Percentiles rank a stretch among this genome's conserved stretches.
These are phyloP conservation scores for Volvariella volvacea DNA, from an alignment of 1,284 basidiomycete species.

Conservation along the genomic window DNA sequence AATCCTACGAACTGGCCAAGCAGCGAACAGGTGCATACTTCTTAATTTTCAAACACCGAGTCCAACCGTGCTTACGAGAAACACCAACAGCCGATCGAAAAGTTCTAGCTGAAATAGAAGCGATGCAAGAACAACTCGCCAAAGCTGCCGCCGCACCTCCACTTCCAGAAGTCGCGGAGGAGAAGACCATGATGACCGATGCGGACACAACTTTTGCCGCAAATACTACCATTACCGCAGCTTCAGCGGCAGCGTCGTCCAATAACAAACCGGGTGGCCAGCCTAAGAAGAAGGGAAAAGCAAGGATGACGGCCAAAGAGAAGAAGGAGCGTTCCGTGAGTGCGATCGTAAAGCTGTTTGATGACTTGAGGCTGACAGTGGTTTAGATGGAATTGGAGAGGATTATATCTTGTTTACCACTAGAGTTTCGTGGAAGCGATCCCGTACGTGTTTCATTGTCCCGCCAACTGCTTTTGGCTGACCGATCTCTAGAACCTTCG, in stretches of 20 bases:
- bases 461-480: not conserved
- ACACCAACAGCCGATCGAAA: slow-evolving; percentile 33
- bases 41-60: not conserved
- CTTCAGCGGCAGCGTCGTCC: slow-evolving; percentile 17
- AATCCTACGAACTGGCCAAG: slow-evolving; percentile 53
- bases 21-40: slow-evolving; percentile 49
- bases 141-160: slow-evolving; percentile 22
- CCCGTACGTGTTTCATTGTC: slow-evolving; percentile 42
- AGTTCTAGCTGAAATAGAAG: slow-evolving; percentile 36
- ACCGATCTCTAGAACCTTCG: slow-evolving; percentile 50
- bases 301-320: slow-evolving; percentile 71
- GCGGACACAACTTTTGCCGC: slow-evolving; percentile 35
- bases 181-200: slow-evolving; percentile 40
- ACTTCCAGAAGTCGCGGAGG: slow-evolving; percentile 13
- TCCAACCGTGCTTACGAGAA: not conserved
- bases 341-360: not conserved
- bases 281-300: slow-evolving; percentile 59
- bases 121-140: slow-evolving; percentile 28
- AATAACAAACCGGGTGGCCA: slow-evolving; percentile 19
- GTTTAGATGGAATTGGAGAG: slow-evolving; percentile 69
- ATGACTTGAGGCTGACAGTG: not conserved
- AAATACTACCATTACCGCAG: slow-evolving; percentile 29
- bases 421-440: slow-evolving; percentile 88
- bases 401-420: slow-evolving; percentile 73
- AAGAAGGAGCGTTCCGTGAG: slow-evolving; percentile 74